Evolutionary conservation across 2,329 filamentous ascomycete genomes (phyloP), one percentile per base, ranked within the genome.

Genomic region (Fusarium nurragi): DNA sequence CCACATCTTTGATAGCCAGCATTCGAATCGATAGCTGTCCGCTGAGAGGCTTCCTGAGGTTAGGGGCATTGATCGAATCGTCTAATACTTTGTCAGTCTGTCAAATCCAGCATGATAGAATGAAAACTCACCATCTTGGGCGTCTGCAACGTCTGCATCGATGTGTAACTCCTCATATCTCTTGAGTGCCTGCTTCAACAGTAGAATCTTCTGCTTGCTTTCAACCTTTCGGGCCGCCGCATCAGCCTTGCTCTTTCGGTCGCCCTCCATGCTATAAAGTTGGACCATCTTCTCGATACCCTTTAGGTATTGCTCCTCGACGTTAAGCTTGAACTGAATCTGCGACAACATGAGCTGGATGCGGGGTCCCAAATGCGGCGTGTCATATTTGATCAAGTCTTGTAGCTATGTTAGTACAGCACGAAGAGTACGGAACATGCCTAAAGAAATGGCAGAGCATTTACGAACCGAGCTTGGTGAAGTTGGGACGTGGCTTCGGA

Each of bases 271-370:
- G 75, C 95, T 90, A 76, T 99, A 99, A 32, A 99, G 84, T 76
- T 95, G 93, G 43, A 97, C 92, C 95, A 99, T 98, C 82, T 99
- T 99, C 79, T 99, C 95, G 71, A 99, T 95, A 63, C 95, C 95
- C 74, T 97, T 96, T 68, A 98, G 93, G 79, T 99, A 99, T 79
- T 99, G 95, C 76, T 97, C 97, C 77, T 99, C 95, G 25, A 99
- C 95, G 69, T 95, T 97, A 62, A 99, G 86, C 81, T 99, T 99
- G 83, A 99, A 99, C 78, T 98, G 93, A 65, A 99, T 90, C 78
- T 99, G 95, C 44, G 95, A 97, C 74, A 99, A 83, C 95, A 99
- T 99, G 74, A 98, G 91, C 81, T 99, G 95, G 74, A 99, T 99
- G 70, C 96, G 93, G 60, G 95, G 94, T 30, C 95, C 95, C 64